A percentile compares a stretch with the other conserved stretches of the same genome.
phyloP scores from a whole-genome alignment of 768 basidiomycete species.

The Pleurotus tuber-regium region DNA sequence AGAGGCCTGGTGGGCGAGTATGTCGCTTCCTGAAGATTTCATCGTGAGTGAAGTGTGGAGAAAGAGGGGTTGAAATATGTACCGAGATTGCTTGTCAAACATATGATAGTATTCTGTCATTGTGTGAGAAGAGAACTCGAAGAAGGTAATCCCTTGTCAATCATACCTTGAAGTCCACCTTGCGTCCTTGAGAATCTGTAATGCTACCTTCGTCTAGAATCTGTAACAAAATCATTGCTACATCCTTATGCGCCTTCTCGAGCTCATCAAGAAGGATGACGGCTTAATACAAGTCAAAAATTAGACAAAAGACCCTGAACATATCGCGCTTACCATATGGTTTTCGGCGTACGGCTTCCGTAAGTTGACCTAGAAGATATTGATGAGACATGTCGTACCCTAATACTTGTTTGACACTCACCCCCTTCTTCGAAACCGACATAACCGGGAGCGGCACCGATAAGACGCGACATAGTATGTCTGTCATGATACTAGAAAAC shows the following conservation, averaged over 20 bases:
- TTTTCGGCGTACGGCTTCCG: constrained; percentile 88
- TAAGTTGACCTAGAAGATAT: constrained; percentile 59
- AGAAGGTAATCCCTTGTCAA: background rate
- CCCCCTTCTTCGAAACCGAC: constrained; percentile 89
- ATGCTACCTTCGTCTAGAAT: constrained; percentile 88
- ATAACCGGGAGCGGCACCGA: constrained; percentile 92
- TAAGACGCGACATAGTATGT: constrained; percentile 86
- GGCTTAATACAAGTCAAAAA: constrained; percentile 30
- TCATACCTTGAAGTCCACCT: constrained; percentile 82
- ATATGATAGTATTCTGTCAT: constrained; percentile 85
- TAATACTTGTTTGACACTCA: constrained; percentile 9
- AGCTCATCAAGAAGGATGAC: constrained; percentile 84
- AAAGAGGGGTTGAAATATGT: constrained; percentile 14
- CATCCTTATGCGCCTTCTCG: constrained; percentile 95
- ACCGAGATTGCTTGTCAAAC: constrained; percentile 86
- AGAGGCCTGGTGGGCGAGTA: constrained; percentile 67
- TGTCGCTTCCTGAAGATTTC: constrained; percentile 48
- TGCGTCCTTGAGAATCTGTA: constrained; percentile 89
- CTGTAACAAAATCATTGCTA: constrained; percentile 87
- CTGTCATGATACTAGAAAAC: constrained; percentile 77
- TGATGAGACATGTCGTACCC: background rate
- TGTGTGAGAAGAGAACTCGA: background rate
- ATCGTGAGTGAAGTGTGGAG: background rate
- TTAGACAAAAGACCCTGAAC: background rate
- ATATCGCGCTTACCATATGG: constrained; percentile 65